Evolutionary conservation across 257 asterid genomes (phyloP).

Genomic region (Nicotiana otophora): DNA sequence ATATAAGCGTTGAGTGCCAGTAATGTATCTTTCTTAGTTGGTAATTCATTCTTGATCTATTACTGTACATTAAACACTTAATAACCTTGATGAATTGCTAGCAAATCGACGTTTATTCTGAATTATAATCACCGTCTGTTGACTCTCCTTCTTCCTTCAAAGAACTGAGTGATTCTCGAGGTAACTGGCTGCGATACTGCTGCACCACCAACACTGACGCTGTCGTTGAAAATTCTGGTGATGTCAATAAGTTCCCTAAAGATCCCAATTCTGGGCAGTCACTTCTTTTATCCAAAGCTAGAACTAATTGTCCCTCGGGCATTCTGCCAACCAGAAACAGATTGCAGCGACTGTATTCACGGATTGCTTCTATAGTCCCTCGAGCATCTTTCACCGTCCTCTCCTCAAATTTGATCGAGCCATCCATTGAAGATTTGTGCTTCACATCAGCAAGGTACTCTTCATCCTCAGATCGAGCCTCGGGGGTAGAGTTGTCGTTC

Average conservation of each 20-base stretch:
- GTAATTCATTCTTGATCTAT: neutral
- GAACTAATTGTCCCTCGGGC: slow-evolving; percentile 34
- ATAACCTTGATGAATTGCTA: neutral
- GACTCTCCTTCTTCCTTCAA: slow-evolving; percentile 18
- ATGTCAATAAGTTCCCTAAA: slow-evolving; percentile 26
- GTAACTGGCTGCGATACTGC: slow-evolving; percentile 25
- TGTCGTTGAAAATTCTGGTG: slow-evolving; percentile 23
- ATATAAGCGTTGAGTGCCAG: neutral
- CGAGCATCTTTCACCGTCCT: slow-evolving; percentile 20
- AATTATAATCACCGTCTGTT: slow-evolving; percentile 3
- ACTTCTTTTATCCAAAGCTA: slow-evolving; percentile 17
- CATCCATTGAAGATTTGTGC: slow-evolving; percentile 13
- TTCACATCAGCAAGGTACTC: slow-evolving; percentile 26
- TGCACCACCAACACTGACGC: slow-evolving; percentile 43
- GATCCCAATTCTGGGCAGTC: slow-evolving; percentile 44
- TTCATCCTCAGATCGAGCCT: slow-evolving; percentile 17
- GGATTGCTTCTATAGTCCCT: slow-evolving; percentile 17
- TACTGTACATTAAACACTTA: slow-evolving; percentile 2
- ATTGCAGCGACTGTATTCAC: slow-evolving; percentile 20
- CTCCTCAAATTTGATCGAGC: slow-evolving; percentile 31
- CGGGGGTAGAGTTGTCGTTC: neutral
- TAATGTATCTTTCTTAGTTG: neutral
- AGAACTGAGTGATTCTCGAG: slow-evolving; percentile 15
- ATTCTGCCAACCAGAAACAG: slow-evolving; percentile 37
- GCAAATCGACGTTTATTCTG: neutral